phyloP scores from a whole-genome alignment of 106 monocot species.

The Triglochin maritima region DNA sequence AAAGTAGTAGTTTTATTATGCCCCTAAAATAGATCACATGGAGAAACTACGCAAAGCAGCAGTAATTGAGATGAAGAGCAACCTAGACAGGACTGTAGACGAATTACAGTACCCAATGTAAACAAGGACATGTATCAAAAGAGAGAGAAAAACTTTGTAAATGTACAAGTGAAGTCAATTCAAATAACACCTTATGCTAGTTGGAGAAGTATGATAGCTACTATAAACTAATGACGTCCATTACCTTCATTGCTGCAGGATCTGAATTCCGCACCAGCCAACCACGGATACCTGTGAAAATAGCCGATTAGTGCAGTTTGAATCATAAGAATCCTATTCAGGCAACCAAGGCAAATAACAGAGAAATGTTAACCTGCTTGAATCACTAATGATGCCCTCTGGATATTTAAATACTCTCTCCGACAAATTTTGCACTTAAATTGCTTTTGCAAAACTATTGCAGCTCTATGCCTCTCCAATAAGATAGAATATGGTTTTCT shows the following conservation, averaged over 20 bases:
- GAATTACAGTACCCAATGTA: too few species aligned
- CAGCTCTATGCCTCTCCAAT: slow-evolving; percentile 48
- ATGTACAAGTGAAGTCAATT: too few species aligned
- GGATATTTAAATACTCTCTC: slow-evolving; percentile 40
- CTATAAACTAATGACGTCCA: background rate
- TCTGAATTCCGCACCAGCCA: slow-evolving; percentile 42
- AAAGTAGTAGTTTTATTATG: too few species aligned
- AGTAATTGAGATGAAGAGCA: too few species aligned
- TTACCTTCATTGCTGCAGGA: slow-evolving; percentile 38
- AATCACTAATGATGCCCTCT: slow-evolving; percentile 55
- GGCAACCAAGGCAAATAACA: background rate
- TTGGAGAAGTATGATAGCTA: too few species aligned
- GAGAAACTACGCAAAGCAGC: too few species aligned
- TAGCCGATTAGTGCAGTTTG: background rate
- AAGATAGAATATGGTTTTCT: slow-evolving; percentile 36
- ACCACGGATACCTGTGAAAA: slow-evolving; percentile 62
- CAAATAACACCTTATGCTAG: too few species aligned
- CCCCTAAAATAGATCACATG: too few species aligned
- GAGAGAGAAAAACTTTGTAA: too few species aligned
- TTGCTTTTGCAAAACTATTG: slow-evolving; percentile 51
- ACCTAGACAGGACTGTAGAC: too few species aligned
- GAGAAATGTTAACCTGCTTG: slow-evolving; percentile 60
- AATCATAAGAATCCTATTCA: too few species aligned
- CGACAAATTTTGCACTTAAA: slow-evolving; percentile 34
- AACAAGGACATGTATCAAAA: too few species aligned